Evolutionary conservation across 345 rosid genomes (phyloP), one percentile per base, ranked within the genome.

Genomic region (Trapa bicornis): DNA sequence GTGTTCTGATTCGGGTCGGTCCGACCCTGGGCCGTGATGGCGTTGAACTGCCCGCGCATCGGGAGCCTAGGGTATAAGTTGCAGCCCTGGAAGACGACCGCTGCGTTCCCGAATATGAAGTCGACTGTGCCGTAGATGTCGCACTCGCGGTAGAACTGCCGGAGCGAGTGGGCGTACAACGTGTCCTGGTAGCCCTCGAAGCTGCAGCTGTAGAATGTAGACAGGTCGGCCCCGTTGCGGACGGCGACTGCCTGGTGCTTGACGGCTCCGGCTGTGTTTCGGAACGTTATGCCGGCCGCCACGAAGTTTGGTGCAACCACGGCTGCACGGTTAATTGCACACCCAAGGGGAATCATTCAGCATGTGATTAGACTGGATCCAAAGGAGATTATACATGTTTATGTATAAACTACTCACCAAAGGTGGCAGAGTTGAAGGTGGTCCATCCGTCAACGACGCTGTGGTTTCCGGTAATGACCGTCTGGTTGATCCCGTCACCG

Each of bases 401-500:
- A 22, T 22, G 29, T 22, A 22, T 0, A 22, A 22, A n/a, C 47
- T 22, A 35, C 78, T 75, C 78, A 87, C 88, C 78, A 67, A 86
- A 90, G 8, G 97, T 93, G 41, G 87, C 93, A 56, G 97, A 92
- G 66, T 83, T 82, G 70, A 86, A 90, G 14, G 97, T 93, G 45
- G 87, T 86, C 97, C 92, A 86, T 15, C 87, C 88, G 45, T 88
- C 97, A 14, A 71, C 92, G 15, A 84, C 87, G 68, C 82, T 93
- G 12, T 88, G 86, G 72, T 90, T 87, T 47, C 97, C 92, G 4
- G 94, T 90, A 66, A 93, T 76, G 32, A 90, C 65, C 1, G 96
- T 92, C 63, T 72, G 85, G 69, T 88, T 86, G 57, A 92, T 88
- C 17, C 96, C 96, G 6, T 84, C 98, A 15, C 97, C 97, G 8